phyloP scores from a whole-genome alignment of 768 basidiomycete genomes.

The Phylloporus arenicola region DNA sequence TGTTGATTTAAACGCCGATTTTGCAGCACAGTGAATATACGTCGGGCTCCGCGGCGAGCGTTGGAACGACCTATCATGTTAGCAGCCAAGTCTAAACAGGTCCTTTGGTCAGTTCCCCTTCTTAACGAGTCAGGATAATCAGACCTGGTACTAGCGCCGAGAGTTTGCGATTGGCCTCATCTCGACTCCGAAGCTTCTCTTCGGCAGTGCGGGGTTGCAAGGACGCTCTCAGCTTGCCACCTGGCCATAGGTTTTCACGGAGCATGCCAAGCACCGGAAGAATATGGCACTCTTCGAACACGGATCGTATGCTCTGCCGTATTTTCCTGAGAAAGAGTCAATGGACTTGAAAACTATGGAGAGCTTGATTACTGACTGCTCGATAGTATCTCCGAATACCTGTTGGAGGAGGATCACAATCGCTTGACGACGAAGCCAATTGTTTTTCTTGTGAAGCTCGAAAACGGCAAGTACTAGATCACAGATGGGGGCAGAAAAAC shows the following conservation, averaged over 20 bases:
- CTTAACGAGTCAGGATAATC: slow-evolving; percentile 1
- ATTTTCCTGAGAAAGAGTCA: slow-evolving; percentile 60
- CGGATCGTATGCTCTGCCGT: slow-evolving; percentile 64
- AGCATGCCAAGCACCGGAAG: slow-evolving; percentile 61
- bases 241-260: slow-evolving; percentile 78
- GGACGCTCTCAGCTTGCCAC: slow-evolving; percentile 64
- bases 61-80: slow-evolving; percentile 99
- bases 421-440: slow-evolving; percentile 93
- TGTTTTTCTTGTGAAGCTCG: slow-evolving; percentile 92
- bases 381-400: slow-evolving; percentile 91
- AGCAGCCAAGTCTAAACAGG: slow-evolving; percentile 73
- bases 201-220: slow-evolving; percentile 65
- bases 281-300: slow-evolving; percentile 66
- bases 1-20: slow-evolving; percentile 94
- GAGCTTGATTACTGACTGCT: slow-evolving; percentile 54
- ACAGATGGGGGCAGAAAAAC: slow-evolving; percentile 90
- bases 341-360: not conserved
- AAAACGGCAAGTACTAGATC: slow-evolving; percentile 91
- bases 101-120: not conserved
- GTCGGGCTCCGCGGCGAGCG: slow-evolving; percentile 84
- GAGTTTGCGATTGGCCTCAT: slow-evolving; percentile 87
- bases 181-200: slow-evolving; percentile 74
- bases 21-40: slow-evolving; percentile 91
- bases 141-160: slow-evolving; percentile 88
- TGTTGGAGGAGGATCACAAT: slow-evolving; percentile 96